A percentile compares a stretch with the other conserved stretches of the same genome.
These are phyloP conservation scores for Podaxis sp. DNA, from an alignment of 768 basidiomycete species.

Conservation along the genomic window DNA sequence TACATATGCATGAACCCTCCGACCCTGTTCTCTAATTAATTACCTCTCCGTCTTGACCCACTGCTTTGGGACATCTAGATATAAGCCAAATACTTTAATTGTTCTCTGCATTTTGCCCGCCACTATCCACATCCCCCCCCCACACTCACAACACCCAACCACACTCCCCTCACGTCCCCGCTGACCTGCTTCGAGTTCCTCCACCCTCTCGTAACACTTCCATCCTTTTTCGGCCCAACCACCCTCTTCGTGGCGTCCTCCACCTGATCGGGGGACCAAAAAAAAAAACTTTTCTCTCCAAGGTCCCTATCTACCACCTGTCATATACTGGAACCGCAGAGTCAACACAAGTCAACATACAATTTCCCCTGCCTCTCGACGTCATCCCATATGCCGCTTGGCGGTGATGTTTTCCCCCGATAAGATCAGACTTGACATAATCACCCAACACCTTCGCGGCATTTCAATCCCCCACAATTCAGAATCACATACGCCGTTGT, in stretches of 20 bases:
- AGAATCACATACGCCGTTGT: background rate
- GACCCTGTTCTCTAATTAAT: slow-evolving; percentile 19
- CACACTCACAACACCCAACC: background rate
- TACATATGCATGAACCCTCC: slow-evolving; percentile 7
- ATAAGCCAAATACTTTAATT: slow-evolving; percentile 2
- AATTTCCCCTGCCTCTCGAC: background rate
- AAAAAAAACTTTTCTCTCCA: background rate
- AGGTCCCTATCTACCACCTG: background rate
- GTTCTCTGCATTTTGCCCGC: background rate
- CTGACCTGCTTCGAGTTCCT: background rate
- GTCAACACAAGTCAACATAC: background rate
- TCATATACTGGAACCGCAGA: background rate
- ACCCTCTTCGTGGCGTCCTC: background rate
- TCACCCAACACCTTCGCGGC: background rate
- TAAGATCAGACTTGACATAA: slow-evolving; percentile 1
- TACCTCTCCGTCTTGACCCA: slow-evolving; percentile 16
- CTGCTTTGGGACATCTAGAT: slow-evolving; percentile 3
- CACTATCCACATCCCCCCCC: no score
- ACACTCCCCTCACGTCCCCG: background rate
- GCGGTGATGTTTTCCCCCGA: background rate
- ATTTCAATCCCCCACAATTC: background rate
- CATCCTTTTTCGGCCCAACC: background rate
- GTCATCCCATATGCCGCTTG: background rate
- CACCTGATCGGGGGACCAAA: background rate
- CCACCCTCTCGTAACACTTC: background rate